Evolutionary conservation across 1,284 basidiomycete species (phyloP).

Genomic region (Ganoderma sinense): DNA sequence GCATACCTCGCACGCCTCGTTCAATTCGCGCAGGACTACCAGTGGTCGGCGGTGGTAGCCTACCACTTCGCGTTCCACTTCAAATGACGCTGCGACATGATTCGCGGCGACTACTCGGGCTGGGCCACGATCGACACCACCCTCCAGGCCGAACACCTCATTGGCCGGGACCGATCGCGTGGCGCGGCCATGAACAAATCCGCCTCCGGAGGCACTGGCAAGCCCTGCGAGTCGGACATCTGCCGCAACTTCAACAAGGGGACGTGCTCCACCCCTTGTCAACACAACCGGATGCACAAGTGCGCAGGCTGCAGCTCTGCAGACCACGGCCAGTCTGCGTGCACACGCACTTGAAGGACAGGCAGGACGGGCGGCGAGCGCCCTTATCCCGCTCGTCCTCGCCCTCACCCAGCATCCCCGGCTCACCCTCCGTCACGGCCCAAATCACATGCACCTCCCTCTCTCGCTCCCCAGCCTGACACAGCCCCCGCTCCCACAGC

Average conservation of each 20-base stretch:
- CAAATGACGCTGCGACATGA: conserved; percentile 16
- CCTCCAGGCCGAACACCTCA: conserved; percentile 7
- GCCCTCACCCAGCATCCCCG: background rate
- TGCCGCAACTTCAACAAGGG: conserved; percentile 19
- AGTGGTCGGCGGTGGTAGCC: conserved; percentile 17
- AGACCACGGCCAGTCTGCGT: conserved; percentile 10
- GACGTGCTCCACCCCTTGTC: conserved; percentile 9
- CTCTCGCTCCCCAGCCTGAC: background rate
- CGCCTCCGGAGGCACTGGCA: background rate
- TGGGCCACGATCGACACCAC: conserved; percentile 11
- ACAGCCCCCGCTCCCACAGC: background rate
- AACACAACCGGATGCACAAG: conserved; percentile 2
- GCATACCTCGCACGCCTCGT: conserved; percentile 7
- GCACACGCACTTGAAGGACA: background rate
- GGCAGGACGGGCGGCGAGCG: conserved; percentile 8
- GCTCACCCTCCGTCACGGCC: background rate
- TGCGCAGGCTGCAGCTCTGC: conserved; percentile 4
- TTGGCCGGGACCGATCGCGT: conserved; percentile 3
- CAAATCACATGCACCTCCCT: too few species aligned
- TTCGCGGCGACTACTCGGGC: conserved; percentile 17
- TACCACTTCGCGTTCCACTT: conserved; percentile 21
- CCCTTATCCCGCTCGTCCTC: background rate
- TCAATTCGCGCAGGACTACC: conserved; percentile 14
- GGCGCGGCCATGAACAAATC: too few species aligned
- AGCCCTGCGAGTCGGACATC: background rate